Evolutionary conservation across 2,329 filamentous ascomycete genomes (phyloP), one percentile per base, ranked within the genome.

Genomic region (Sarocladium brachiariae): DNA sequence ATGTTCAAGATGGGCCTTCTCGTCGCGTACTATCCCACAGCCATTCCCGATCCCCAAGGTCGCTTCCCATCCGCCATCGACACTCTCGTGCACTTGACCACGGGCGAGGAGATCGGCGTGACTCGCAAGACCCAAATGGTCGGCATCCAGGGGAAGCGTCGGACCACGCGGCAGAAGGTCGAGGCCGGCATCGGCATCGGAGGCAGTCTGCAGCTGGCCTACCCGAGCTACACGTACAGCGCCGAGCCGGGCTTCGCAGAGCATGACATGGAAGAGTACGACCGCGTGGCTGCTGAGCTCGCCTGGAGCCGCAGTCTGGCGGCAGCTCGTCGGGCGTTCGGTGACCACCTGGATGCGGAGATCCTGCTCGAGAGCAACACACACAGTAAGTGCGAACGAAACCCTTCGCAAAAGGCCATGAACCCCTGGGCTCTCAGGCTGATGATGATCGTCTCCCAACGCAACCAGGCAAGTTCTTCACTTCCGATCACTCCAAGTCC

Each of bases 221-320:
- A 70, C 38, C 65, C 65, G 0, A 64, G 64, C 16, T 74, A 73
- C 38, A 62, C 65, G 1, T 74, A 74, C 47, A 54, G 67, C 8
- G 69, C 78, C 67, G 68, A 80, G 48, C 68, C 80, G 0, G 87
- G 87, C 0, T 90, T 91, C 55, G 86, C 86, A 0, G 86, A 90
- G 64, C 74, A 76, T 18, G 80, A 88, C 51, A 63, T 87, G 27
- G 81, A 86, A 2, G 79, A 85, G 56, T 89, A 81, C 57, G 77
- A 89, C 55, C 70, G 75, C 9, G 70, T 86, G 2, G 76, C 77
- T 0, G 78, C 84, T 2, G 75, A 77, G n/a, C 60, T 89, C 18
- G 84, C 86, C 0, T 89, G 83, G 76, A 80, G 75, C n/a, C 73
- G 87, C 7, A 83, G 80, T 31, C 60, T 91, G 52, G 71, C 71